A percentile compares a stretch with the other conserved stretches of the same genome.
phyloP scores from a whole-genome alignment of 495 filamentous ascomycete species.

The Neurospora sp. region DNA sequence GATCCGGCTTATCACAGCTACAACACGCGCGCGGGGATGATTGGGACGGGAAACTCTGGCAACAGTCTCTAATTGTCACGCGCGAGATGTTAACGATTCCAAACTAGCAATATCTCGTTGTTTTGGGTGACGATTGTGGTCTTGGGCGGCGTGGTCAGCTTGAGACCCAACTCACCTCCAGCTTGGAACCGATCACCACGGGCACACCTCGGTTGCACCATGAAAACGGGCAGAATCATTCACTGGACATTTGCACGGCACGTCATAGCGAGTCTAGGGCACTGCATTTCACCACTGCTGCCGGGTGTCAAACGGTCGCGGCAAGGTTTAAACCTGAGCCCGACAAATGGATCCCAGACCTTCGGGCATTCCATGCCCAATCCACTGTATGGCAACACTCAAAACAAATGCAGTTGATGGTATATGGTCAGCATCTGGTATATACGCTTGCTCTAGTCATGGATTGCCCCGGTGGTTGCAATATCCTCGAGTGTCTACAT shows the following conservation, averaged over 20 bases:
- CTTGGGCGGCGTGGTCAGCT: neutral
- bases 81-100: rapidly evolving
- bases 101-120: neutral
- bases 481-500: neutral
- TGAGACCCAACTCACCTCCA: neutral
- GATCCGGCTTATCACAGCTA: neutral
- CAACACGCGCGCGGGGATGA: neutral
- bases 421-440: no score
- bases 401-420: no score
- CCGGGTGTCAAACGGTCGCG: neutral
- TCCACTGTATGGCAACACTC: no score
- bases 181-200: rapidly evolving
- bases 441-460: no score
- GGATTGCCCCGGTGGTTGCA: neutral
- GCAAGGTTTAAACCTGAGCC: neutral
- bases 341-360: neutral
- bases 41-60: neutral
- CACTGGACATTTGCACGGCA: neutral
- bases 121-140: neutral
- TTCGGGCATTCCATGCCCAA: no score
- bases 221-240: neutral
- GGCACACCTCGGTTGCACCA: neutral
- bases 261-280: neutral
- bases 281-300: neutral
- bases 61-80: neutral